Base-by-base conservation (phyloP, 2,329 filamentous ascomycete genomes). In the Akanthomyces dipterigenus region DNA sequence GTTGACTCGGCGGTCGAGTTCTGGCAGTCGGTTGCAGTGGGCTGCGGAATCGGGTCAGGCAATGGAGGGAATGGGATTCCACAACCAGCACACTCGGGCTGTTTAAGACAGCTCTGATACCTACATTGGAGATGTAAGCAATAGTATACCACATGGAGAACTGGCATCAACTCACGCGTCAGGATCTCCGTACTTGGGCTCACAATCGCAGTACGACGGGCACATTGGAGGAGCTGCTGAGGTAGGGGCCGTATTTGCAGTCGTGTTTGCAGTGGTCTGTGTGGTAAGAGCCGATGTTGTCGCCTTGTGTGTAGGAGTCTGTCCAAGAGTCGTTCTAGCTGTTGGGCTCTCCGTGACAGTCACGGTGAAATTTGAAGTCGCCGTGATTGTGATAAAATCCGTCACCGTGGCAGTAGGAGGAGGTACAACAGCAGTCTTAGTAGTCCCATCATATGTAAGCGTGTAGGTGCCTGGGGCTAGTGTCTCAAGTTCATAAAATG, bases 11-110 rank as follows among this genome's bases (percentile, higher is more conserved):
- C 22, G 28, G 46, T 63, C 9, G 50, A 55, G 9, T 5, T 55
- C 34, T 24, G 62, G 58, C 24, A 69, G 63, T 3, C 69, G 63
- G 46, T 70, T 63, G 59, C 48, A 5, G 58, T 49, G 16, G 58
- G 22, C 42, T 34, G 42, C 3, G 42, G 42, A 20, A 53, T 54
- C 1, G 58, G 40, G n/a, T 54, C 38, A 1, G 58, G 58, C 31
- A 55, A 31, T 8, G 58, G 58, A 5, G 58, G 58, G 24, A 61
- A 61, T 31, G 49, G 58, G 12, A 48, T 42, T 12, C 58, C 58
- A 26, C 58, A 61, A 22, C 49, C 58, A 48, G 58, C 58, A 18
- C 58, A 61, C 42, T 61, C 58, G 7, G 58, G 58, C 42, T 61
- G 58, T 31, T 45, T 9, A 18, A 61, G 40, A 34, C 58, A 61